Conservation (phyloP, 1,139 yeast genomes). For the Pichia sp. region DNA sequence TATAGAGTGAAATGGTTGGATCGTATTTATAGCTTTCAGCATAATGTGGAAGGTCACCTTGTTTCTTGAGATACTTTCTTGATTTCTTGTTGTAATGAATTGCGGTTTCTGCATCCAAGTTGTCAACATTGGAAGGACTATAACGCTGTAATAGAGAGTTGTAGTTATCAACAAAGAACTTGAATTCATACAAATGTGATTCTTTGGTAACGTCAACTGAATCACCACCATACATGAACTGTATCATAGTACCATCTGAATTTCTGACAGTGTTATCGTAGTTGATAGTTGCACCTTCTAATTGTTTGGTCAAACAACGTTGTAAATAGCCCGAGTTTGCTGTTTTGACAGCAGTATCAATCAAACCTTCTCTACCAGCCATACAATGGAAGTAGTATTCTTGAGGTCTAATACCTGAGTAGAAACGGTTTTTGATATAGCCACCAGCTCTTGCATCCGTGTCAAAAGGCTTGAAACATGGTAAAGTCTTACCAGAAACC, state of each 20-base stretch:
- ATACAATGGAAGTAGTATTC: constrained; percentile 99
- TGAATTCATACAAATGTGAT: constrained; percentile 89
- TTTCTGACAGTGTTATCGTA: constrained; percentile 96
- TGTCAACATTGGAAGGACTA: constrained; percentile 76
- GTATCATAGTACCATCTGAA: constrained; percentile 89
- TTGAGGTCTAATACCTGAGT: constrained; percentile 98
- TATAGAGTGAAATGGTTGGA: constrained; percentile 80
- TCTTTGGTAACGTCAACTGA: constrained; percentile 91
- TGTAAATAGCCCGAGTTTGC: constrained; percentile 98
- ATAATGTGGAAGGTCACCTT: constrained; percentile 57
- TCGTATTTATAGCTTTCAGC: constrained; percentile 66
- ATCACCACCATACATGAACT: constrained; percentile 97
- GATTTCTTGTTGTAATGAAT: constrained; percentile 76
- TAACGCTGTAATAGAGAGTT: constrained; percentile 82
- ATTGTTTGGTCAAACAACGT: constrained; percentile 95
- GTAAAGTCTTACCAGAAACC: constrained; percentile 97
- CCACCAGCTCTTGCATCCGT: constrained; percentile 99
- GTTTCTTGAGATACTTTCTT: constrained; percentile 68
- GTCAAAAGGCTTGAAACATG: constrained; percentile 94
- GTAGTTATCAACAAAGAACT: constrained; percentile 88
- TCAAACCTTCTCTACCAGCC: constrained; percentile 99
- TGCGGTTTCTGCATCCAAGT: constrained; percentile 81
- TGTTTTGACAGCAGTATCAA: constrained; percentile 98
- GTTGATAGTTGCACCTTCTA: constrained; percentile 93
- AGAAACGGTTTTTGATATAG: constrained; percentile 93